These are phyloP conservation scores for Colletotrichum zoysiae DNA, from an alignment of 2,329 filamentous ascomycete genomes.

Conservation along the genomic window DNA sequence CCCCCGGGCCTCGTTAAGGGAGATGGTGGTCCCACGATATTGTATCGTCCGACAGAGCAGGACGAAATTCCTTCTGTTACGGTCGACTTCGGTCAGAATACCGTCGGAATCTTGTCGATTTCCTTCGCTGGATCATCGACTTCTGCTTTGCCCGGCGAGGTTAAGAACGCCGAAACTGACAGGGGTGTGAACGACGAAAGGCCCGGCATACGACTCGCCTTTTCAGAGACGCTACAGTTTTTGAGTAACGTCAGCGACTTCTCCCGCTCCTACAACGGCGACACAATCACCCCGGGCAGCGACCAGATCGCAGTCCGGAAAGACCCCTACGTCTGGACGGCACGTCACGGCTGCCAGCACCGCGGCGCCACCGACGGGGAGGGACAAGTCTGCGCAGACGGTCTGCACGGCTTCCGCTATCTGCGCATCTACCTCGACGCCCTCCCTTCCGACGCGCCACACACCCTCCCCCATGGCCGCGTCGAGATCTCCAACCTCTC, in stretches of 20 bases:
- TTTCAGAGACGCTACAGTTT: conserved; percentile 62
- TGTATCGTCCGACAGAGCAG: conserved; percentile 45
- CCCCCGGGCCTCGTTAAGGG: conserved; percentile 50
- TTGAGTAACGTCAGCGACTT: conserved; percentile 61
- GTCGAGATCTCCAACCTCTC: conserved; percentile 58
- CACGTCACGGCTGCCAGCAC: conserved; percentile 58
- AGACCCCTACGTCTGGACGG: conserved; percentile 58
- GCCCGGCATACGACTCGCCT: conserved; percentile 60
- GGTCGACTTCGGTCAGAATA: conserved; percentile 64
- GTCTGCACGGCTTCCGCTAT: conserved; percentile 66
- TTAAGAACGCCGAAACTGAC: neutral
- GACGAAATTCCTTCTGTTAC: conserved; percentile 54
- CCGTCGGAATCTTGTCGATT: conserved; percentile 59
- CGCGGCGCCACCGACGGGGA: conserved; percentile 32
- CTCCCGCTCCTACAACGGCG: conserved; percentile 59
- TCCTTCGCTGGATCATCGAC: conserved; percentile 54
- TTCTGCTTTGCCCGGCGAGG: neutral
- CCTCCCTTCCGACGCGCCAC: conserved; percentile 57
- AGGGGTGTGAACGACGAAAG: conserved; percentile 29
- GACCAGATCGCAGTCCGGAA: conserved; percentile 63
- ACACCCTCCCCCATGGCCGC: conserved; percentile 56
- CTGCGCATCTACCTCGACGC: conserved; percentile 62
- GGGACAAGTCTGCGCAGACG: conserved; percentile 62
- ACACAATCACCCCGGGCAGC: conserved; percentile 57
- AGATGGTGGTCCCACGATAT: conserved; percentile 47